Conservation (phyloP, 352 stramenopile species). For the Pythium rhizo-oryzae region DNA sequence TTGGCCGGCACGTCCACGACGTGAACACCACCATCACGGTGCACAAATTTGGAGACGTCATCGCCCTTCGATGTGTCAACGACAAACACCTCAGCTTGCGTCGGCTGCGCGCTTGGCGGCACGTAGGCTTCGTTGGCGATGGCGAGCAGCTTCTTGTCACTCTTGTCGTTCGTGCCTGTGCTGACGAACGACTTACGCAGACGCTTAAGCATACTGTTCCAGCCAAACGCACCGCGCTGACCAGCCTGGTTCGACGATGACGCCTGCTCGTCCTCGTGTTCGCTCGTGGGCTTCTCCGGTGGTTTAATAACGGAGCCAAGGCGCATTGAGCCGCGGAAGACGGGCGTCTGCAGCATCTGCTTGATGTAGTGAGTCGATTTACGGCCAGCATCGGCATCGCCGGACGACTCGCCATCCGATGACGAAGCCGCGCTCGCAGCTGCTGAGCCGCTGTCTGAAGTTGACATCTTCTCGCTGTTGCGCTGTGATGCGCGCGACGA, state of each 20-base stretch:
- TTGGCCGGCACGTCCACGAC: constrained; percentile 57
- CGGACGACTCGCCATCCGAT: constrained; percentile 4
- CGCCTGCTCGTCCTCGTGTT: constrained; percentile 31
- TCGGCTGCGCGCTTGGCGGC: constrained; percentile 40
- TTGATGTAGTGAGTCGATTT: constrained; percentile 86
- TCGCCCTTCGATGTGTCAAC: constrained; percentile 82
- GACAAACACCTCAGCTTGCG: constrained; percentile 71
- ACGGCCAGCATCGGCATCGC: constrained; percentile 36
- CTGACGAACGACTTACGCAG: constrained; percentile 79
- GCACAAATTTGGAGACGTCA: constrained; percentile 78
- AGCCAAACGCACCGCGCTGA: constrained; percentile 67
- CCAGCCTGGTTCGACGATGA: constrained; percentile 4
- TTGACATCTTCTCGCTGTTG: constrained; percentile 9
- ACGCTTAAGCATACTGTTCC: constrained; percentile 83
- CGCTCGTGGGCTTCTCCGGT: constrained; percentile 51
- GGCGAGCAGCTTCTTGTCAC: constrained; percentile 72
- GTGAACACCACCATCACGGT: constrained; percentile 72
- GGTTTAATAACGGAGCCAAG: constrained; percentile 75
- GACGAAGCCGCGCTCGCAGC: background rate
- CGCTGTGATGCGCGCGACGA: constrained; percentile 17
- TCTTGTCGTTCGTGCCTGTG: constrained; percentile 52
- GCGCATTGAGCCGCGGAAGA: constrained; percentile 81
- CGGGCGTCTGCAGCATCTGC: constrained; percentile 81
- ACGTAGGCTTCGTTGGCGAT: constrained; percentile 75
- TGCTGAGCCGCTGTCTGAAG: background rate